Evolutionary conservation across 345 rosid genomes (phyloP), one percentile per base, ranked within the genome.

Genomic region (Raphanus sativus): DNA sequence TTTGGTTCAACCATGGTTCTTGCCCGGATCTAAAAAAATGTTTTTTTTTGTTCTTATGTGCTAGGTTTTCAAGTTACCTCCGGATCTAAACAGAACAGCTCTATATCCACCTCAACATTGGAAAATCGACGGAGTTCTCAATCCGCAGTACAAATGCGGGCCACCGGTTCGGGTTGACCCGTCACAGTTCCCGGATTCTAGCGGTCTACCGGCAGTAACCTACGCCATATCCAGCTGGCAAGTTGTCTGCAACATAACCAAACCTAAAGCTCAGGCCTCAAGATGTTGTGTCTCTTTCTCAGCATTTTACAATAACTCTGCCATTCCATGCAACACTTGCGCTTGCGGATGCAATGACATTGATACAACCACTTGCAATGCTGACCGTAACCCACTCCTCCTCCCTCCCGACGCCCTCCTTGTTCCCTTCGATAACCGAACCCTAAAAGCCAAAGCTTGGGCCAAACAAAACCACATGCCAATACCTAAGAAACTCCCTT

Each of bases 201-300:
- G 58, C 10, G 99, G 99, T 4, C 86, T 95, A 33, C 81, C 80
- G 17, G 84, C 93, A 2, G 69, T 74, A 4, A 10, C 78, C 1
- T 74, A 40, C 1, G 96, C 98, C 1, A 60, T 89, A 0, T 86
- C 97, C 3, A 92, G 86, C 61, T 95, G 91, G 91, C 97, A 92
- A 75, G 77, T 95, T 1, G 85, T 86, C 4, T 95, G 99, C 84
- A 92, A 92, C 83, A 89, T 95, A 26, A 83, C 96, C 0, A 85
- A 80, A 61, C 94, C 96, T 0, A 90, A 89, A 82, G 71, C 69
- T 1, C 83, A 82, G 29, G 80, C 85, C 28, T 52, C 97, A 2
- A 80, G 81, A 55, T 95, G 98, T 71, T 95, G 99, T 45, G 99
- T 92, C 17, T 91, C 99, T 0, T 92, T 89, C 86, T 89, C 98